Percentiles rank a stretch among this genome's conserved stretches.
These are phyloP conservation scores for Areca catechu DNA, from an alignment of 176 grass and related monocot genomes.

Conservation along the genomic window DNA sequence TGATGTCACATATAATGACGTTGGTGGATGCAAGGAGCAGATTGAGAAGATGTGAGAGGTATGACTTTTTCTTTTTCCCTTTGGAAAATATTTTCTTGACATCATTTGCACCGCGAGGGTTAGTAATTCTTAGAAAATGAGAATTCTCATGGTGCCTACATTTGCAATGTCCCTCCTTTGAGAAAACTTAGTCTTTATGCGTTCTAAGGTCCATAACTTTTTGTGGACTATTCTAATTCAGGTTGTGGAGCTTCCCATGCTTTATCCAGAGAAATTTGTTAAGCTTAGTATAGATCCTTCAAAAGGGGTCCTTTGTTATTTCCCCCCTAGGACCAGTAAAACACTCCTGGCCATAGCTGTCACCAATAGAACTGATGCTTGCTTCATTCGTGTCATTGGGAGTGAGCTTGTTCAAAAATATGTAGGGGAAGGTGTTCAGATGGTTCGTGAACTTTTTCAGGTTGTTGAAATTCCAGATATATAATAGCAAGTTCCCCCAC, in stretches of 20 bases:
- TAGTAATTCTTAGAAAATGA: too few relatives aligned
- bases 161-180: too few relatives aligned
- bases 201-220: too few relatives aligned
- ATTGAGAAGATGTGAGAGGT: slow-evolving; percentile 28
- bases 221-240: not conserved
- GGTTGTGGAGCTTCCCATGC: slow-evolving; percentile 34
- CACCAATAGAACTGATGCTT: slow-evolving; percentile 29
- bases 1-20: slow-evolving; percentile 29
- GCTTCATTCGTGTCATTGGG: slow-evolving; percentile 30
- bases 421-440: slow-evolving; percentile 10
- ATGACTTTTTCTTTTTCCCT: too few relatives aligned
- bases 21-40: slow-evolving; percentile 32
- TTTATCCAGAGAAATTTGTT: slow-evolving; percentile 33
- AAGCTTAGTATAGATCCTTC: slow-evolving; percentile 24
- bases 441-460: slow-evolving; percentile 38
- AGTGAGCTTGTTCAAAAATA: slow-evolving; percentile 18
- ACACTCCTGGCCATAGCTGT: slow-evolving; percentile 36
- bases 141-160: too few relatives aligned
- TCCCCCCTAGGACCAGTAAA: slow-evolving; percentile 23
- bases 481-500: too few relatives aligned
- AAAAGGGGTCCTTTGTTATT: slow-evolving; percentile 31
- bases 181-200: too few relatives aligned
- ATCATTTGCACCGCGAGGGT: too few relatives aligned
- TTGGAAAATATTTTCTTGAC: too few relatives aligned
- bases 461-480: not conserved